Percentiles rank a stretch among this genome's conserved stretches.
phyloP scores from a whole-genome alignment of 768 basidiomycete species.

The Russula vinacea region DNA sequence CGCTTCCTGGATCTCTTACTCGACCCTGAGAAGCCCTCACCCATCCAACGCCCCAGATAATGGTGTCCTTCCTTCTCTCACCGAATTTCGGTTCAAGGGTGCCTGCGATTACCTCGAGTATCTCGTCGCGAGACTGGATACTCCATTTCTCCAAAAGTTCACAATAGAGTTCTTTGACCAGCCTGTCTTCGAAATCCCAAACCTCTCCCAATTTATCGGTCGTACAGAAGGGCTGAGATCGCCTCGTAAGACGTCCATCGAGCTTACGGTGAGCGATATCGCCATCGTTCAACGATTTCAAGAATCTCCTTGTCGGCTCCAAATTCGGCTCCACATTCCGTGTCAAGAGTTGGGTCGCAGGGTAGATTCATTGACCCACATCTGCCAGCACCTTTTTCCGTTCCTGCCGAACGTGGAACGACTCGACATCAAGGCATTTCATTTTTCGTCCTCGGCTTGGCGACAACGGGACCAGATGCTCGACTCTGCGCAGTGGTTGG shows the following conservation, averaged over 20 bases:
- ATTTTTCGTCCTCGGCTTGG: too few relatives aligned
- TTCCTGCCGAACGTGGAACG: background rate
- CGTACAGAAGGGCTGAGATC: background rate
- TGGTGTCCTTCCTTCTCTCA: background rate
- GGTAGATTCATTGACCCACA: background rate
- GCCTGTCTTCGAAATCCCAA: background rate
- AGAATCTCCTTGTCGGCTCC: background rate
- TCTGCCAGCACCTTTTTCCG: background rate
- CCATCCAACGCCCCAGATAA: background rate
- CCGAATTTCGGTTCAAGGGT: constrained; percentile 12
- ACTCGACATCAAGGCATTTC: constrained; percentile 2
- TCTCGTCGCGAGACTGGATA: constrained; percentile 3
- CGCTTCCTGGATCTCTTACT: background rate
- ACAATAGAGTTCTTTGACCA: constrained; percentile 1
- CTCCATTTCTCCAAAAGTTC: background rate
- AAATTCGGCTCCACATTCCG: background rate
- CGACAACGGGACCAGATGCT: background rate
- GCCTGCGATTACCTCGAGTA: constrained; percentile 5
- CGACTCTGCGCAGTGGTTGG: constrained; percentile 4
- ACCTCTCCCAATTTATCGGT: constrained; percentile 12
- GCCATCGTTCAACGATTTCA: background rate
- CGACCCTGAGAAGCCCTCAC: too few relatives aligned
- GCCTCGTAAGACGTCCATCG: background rate
- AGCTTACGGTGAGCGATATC: background rate
- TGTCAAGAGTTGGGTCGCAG: constrained; percentile 4